Percentiles rank a stretch among this genome's conserved stretches.
Evolutionary conservation across 23 red algal genomes (phyloP).

Genomic region (Agarophyton chilense): DNA sequence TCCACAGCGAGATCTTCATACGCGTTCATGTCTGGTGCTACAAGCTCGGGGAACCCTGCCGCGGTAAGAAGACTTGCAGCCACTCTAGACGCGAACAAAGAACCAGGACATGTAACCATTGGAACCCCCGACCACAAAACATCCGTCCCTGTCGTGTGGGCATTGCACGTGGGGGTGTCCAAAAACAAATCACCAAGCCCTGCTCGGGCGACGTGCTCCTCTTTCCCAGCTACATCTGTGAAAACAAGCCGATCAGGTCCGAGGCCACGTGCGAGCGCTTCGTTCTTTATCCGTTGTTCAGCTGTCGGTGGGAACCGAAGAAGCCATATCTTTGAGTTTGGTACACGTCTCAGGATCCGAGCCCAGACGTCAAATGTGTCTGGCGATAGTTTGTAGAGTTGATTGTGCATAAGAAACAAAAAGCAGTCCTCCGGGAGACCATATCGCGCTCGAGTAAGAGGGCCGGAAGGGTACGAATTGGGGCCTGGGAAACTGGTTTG

Average conservation of each 20-base stretch:
- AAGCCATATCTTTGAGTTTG: slow-evolving; percentile 80
- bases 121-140: slow-evolving; percentile 84
- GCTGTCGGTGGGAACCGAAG: slow-evolving; percentile 74
- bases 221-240: slow-evolving; percentile 82
- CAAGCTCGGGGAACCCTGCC: slow-evolving; percentile 76
- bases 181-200: slow-evolving; percentile 83
- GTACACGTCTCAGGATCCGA: slow-evolving; percentile 66
- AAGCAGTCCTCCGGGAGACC: slow-evolving; percentile 79
- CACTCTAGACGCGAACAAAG: slow-evolving; percentile 76
- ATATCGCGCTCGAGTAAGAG: slow-evolving; percentile 70
- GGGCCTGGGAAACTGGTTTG: slow-evolving; percentile 62
- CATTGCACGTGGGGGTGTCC: slow-evolving; percentile 86
- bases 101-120: slow-evolving; percentile 77
- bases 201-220: slow-evolving; percentile 81
- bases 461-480: slow-evolving; percentile 28
- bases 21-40: slow-evolving; percentile 69
- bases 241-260: slow-evolving; percentile 73
- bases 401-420: slow-evolving; percentile 81
- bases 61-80: slow-evolving; percentile 80
- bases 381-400: slow-evolving; percentile 81
- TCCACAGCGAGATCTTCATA: slow-evolving; percentile 82
- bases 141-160: slow-evolving; percentile 83
- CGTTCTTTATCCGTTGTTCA: slow-evolving; percentile 68
- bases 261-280: slow-evolving; percentile 47
- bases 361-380: slow-evolving; percentile 82